These are phyloP conservation scores for Phytophthora fragariae DNA, from an alignment of 352 stramenopile species.

Conservation along the genomic window DNA sequence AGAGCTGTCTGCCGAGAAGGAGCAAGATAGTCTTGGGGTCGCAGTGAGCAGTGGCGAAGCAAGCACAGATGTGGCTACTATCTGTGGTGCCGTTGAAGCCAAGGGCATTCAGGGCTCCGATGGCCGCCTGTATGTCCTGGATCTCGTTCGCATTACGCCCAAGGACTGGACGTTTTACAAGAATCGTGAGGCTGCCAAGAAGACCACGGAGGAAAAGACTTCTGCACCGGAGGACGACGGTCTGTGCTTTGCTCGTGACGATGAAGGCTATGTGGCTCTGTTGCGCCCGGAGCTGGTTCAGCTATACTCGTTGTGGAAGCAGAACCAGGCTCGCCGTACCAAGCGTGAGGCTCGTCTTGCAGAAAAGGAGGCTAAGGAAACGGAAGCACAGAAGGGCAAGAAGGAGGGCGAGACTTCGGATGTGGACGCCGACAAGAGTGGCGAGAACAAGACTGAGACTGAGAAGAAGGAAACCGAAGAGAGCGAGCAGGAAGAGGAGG, in stretches of 20 bases:
- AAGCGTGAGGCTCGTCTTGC: slow-evolving; percentile 61
- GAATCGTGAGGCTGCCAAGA: slow-evolving; percentile 34
- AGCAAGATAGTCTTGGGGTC: slow-evolving; percentile 38
- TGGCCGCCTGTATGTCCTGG: slow-evolving; percentile 94
- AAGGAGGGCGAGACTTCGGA: slow-evolving; percentile 15
- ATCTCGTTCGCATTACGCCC: slow-evolving; percentile 95
- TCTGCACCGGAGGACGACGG: slow-evolving; percentile 46
- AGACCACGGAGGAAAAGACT: slow-evolving; percentile 29
- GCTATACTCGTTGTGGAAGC: slow-evolving; percentile 91
- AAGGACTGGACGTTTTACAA: slow-evolving; percentile 95
- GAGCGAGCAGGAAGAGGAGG: slow-evolving; percentile 52
- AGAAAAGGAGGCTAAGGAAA: slow-evolving; percentile 57
- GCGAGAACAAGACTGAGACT: slow-evolving; percentile 34
- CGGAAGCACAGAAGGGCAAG: slow-evolving; percentile 41
- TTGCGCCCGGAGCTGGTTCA: slow-evolving; percentile 94
- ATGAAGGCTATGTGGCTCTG: slow-evolving; percentile 91
- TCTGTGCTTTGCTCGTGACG: slow-evolving; percentile 71
- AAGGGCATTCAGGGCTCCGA: slow-evolving; percentile 97
- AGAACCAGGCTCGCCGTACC: slow-evolving; percentile 79
- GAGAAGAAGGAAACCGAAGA: slow-evolving; percentile 41
- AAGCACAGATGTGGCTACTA: slow-evolving; percentile 60
- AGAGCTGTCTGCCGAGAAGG: slow-evolving; percentile 47
- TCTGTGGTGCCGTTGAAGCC: slow-evolving; percentile 94
- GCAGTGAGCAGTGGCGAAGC: slow-evolving; percentile 56
- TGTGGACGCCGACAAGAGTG: slow-evolving; percentile 17